Base-by-base conservation (phyloP, 331 rosid species). In the Phaseolus coccineus region DNA sequence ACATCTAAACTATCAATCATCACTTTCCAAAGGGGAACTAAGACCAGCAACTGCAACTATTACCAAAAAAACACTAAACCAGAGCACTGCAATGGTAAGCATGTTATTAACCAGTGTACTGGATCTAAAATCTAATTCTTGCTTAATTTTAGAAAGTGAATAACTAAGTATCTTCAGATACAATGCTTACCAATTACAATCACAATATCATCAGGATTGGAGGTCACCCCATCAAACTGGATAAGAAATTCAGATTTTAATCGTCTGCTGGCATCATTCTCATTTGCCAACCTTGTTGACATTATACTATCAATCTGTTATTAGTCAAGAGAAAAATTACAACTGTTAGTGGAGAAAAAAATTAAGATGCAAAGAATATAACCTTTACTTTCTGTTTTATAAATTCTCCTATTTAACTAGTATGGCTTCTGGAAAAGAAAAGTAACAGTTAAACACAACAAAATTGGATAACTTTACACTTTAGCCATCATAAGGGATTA, bases 191-290 rank as follows among this genome's bases (percentile, higher is more conserved):
- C 99, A 47, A 95, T 90, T 35, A 93, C 97, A 86, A 95, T 95
- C 46, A 95, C 94, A 58, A 91, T 88, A 79, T 95, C 99, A 87
- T 88, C 77, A 78, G 92, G 81, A 90, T 87, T 95, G 78, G 99
- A 95, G 44, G 94, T 85, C 88, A 95, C 97, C 71, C 99, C 98
- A 85, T 95, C 99, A 84, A 95, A 95, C 87, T 95, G 99, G 70
- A 95, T 90, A 50, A 95, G 89, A 78, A 95, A 95, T 89, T 95
- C 99, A 51, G 97, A 95, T 84, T 95, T 95, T 79, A 95, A 86
- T 79, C 97, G 87, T 87, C 99, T 90, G 85, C 99, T 95, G 51
- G 99, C 97, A 53, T 95, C 99, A 89, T 90, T 87, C 80, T 95
- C 99, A 70, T 87, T 89, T 37, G 94, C 88, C 85, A 68, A 64